Percentiles rank a stretch among this genome's conserved stretches.
These are phyloP conservation scores for Termitomyces sp. DNA, from an alignment of 768 basidiomycete genomes.

Conservation along the genomic window DNA sequence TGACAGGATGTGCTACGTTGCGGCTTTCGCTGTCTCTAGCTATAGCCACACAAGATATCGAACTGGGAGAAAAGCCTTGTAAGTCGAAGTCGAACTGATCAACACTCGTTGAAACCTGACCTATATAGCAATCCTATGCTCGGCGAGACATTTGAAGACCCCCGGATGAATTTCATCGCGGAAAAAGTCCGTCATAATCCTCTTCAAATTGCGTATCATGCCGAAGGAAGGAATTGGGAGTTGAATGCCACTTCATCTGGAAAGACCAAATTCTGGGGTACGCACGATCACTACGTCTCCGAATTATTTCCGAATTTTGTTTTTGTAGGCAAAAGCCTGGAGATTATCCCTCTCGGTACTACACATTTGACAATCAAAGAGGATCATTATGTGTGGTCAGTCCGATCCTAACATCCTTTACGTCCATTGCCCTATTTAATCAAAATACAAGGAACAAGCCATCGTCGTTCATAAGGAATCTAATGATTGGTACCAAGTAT, in stretches of 20 bases:
- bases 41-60: conserved; percentile 80
- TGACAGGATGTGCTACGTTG: conserved; percentile 68
- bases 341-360: conserved; percentile 76
- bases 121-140: conserved; percentile 76
- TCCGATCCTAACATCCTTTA: background rate
- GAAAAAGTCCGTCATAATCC: conserved; percentile 88
- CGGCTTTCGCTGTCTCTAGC: conserved; percentile 80
- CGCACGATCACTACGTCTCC: conserved; percentile 19
- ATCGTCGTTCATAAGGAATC: conserved; percentile 82
- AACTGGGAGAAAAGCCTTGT: conserved; percentile 86
- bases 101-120: conserved; percentile 2
- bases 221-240: conserved; percentile 75
- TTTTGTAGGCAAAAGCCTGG: conserved; percentile 74
- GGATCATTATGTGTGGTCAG: conserved; percentile 70
- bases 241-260: conserved; percentile 72
- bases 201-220: conserved; percentile 80
- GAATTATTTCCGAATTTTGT: conserved; percentile 12
- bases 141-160: conserved; percentile 83
- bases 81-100: conserved; percentile 24
- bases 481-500: conserved; percentile 89
- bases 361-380: conserved; percentile 61
- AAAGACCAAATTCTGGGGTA: conserved; percentile 89
- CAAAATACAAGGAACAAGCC: conserved; percentile 63
- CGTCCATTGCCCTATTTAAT: background rate
- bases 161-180: conserved; percentile 74